Evolutionary conservation across 2,329 filamentous ascomycete species (phyloP), one percentile per base, ranked within the genome.

Genomic region (Epichloe bromicola): DNA sequence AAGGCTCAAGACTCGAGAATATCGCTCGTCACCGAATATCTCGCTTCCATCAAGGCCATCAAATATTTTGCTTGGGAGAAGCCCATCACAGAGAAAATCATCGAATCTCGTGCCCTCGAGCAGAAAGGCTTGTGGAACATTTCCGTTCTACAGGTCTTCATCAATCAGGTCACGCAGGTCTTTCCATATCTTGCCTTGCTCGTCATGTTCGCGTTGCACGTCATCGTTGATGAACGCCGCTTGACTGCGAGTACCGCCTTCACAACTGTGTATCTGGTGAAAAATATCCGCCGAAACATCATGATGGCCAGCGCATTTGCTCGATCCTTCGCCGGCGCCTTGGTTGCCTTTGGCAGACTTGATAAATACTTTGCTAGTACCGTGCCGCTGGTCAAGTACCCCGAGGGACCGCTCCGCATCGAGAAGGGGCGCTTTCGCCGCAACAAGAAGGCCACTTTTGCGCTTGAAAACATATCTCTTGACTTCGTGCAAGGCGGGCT

Each of bases 51-150:
- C 51, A 71, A 74, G 11, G 75, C 74, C 15, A 73, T 81, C 62
- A 81, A 81, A 58, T 80, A 79, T 56, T 80, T 81, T 60, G 74
- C 74, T 2, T 81, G 78, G 78, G 78, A 81, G 58, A 68, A 71
- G 17, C 69, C 74, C 34, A 72, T 78, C 54, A 69, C 72, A 11
- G 23, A 71, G n/a, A 72, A 70, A 48, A 73, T 81, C 51, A 68
- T 75, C 33, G 63, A 69, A 4, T 69, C 75, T 11, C 73, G 78
- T 2, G 59, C 64, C 14, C 63, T 67, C 2, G 78, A 81, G 58
- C 77, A 80, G 54, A 72, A 70, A 41, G 70, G 72, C 38, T 68
- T 79, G 20, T 81, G 78, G 78, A 66, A 61, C 6, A 68, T 78
- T 20, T 73, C 73, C 6, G 60, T 80, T 17, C 66, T 76, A 50